Base-by-base conservation (phyloP, 169 alveolate species). In the Cryptosporidium parvum region DNA sequence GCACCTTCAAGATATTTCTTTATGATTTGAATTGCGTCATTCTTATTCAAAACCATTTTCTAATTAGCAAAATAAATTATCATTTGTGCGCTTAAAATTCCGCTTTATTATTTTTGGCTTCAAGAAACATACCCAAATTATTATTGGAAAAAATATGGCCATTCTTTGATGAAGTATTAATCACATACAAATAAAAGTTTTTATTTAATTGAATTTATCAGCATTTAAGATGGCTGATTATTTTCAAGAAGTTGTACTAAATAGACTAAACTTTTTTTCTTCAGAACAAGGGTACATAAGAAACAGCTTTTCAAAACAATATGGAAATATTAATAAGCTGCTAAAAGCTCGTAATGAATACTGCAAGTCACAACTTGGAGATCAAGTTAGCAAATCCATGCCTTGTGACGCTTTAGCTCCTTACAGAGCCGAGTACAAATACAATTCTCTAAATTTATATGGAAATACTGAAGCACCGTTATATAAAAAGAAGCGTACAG, bases 221-320 rank as follows among this genome's bases (percentile, higher is more conserved):
- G 48, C 26, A 4, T 48, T 16, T 5, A 56, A 26, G 18, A 80
- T 80, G 89, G 16, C 42, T 21, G 67, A 80, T 14, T 62, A 31
- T 44, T 39, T 80, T 18, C 44, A 80, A 48, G 42, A 80, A 45
- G 45, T 80, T 39, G 75, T 44, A 18, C 45, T 80, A 12, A 31
- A 42, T 9, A 58, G 75, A 10, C 52, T 80, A 39, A 80, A 80
- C 62, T 59, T 80, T 10, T 80, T 80, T 45, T 59, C 89, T 18
- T 80, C 80, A 26, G 89, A 80, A 44, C 56, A 65, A 61, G 89
- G 89, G 23, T 37, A 31, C 21, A 53, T 51, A 31, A 52, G 86
- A 16, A 33, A 26, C 29, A 53, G 29, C 21, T 16, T 37, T 16
- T 37, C 21, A 31, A 65, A n/a, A 26, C 72, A 73, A 52, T 39